Evolutionary conservation across 2,329 filamentous ascomycete species (phyloP).

Genomic region (Claviceps cyperi): DNA sequence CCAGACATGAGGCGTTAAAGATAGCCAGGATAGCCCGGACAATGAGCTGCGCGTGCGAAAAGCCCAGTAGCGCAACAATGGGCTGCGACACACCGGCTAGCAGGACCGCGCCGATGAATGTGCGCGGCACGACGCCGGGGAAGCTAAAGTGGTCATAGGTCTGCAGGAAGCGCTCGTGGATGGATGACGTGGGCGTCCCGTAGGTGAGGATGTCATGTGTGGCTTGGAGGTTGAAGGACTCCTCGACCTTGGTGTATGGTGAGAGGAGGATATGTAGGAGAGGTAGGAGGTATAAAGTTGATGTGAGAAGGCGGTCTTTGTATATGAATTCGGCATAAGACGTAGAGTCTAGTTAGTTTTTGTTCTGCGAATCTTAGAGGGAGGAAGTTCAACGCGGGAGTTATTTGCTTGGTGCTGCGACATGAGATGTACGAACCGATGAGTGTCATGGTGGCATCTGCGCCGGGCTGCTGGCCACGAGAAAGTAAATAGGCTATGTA

Average conservation of each 20-base stretch:
- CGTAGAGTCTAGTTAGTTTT: not conserved
- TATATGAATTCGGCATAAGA: too few species aligned
- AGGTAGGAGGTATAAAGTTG: conserved; percentile 40
- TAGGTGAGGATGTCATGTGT: conserved; percentile 77
- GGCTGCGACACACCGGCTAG: conserved; percentile 62
- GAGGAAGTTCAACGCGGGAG: not conserved
- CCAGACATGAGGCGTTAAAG: conserved; percentile 55
- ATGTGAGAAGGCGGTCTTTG: conserved; percentile 13
- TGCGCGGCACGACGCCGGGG: conserved; percentile 79
- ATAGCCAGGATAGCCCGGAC: conserved; percentile 67
- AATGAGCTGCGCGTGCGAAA: conserved; percentile 41
- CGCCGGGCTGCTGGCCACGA: not conserved
- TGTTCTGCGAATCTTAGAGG: not conserved
- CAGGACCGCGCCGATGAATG: conserved; percentile 69
- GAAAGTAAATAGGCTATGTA: too few species aligned
- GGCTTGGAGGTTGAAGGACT: conserved; percentile 95
- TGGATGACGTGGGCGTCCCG: conserved; percentile 46
- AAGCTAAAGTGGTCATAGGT: conserved; percentile 85
- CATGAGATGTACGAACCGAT: conserved; percentile 6
- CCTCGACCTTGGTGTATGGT: conserved; percentile 94
- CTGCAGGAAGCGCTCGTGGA: conserved; percentile 32
- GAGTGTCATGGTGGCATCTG: conserved; percentile 10
- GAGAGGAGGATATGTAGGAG: conserved; percentile 54
- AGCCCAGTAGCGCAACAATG: conserved; percentile 40
- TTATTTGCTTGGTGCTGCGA: not conserved